Conservation (phyloP, 768 basidiomycete genomes). For the Pleurotus tuber-regium region DNA sequence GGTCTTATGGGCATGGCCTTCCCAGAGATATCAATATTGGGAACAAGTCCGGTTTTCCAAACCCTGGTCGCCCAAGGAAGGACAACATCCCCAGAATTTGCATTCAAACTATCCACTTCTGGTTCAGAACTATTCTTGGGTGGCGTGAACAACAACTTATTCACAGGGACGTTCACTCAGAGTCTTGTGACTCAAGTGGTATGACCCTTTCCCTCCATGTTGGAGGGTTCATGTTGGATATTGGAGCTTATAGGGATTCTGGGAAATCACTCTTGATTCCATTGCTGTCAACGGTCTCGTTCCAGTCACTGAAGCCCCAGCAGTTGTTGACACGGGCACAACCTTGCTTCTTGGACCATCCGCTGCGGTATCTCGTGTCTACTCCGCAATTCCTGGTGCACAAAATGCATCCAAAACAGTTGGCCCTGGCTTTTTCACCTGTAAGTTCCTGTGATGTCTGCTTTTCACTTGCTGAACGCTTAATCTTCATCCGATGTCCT, state of each 20-base stretch:
- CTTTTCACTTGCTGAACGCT: neutral
- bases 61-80: constrained; percentile 37
- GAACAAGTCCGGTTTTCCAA: constrained; percentile 39
- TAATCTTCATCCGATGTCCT: neutral
- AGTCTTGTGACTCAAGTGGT: constrained; percentile 30
- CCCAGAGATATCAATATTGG: constrained; percentile 31
- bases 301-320: constrained; percentile 18
- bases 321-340: constrained; percentile 42
- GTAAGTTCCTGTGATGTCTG: constrained; percentile 5
- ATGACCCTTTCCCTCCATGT: neutral
- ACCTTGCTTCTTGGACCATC: constrained; percentile 36
- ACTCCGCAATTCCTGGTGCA: constrained; percentile 1
- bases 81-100: constrained; percentile 37
- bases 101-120: constrained; percentile 41
- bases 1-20: constrained; percentile 47
- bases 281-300: constrained; percentile 24
- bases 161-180: constrained; percentile 42
- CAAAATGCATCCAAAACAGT: neutral
- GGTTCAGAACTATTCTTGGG: constrained; percentile 57
- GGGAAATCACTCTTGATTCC: constrained; percentile 29
- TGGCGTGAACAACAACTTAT: constrained; percentile 44
- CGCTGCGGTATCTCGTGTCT: constrained; percentile 17
- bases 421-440: constrained; percentile 11
- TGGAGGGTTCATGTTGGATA: neutral
- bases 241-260: constrained; percentile 23